Base-by-base conservation (phyloP, 2,329 filamentous ascomycete genomes). In the Phyllosticta citriasiana region DNA sequence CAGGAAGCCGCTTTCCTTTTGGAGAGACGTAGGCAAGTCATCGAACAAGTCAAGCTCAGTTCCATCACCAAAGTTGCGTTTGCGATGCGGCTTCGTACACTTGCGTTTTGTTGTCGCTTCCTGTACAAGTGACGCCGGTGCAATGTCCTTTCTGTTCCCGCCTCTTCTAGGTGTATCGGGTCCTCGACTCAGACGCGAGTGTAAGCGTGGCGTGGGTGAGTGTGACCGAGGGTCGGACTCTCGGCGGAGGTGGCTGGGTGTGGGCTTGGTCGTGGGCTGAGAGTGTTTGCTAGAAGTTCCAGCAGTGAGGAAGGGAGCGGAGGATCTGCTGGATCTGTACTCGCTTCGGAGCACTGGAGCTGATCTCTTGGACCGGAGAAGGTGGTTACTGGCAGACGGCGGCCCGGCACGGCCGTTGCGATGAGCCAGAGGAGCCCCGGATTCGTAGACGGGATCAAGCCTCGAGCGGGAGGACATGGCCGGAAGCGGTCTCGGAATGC, bases 41-140 rank as follows among this genome's bases (percentile, higher is more conserved):
- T 99, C 94, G 71, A 99, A 97, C 2, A 83, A 86, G 67, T 97
- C 93, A 35, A 99, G 80, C 74, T 99, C 94, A 63, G 88, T 88
- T 16, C 94, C 94, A 72, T 97, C 91, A 12, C 94, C 94, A 76
- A 95, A 99, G 68, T 89, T 85, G 54, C 86, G 82, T 63, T 80
- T 79, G 51, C 85, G 81, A 40, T 84, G 80, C 2, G 91, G 91
- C 71, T 87, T 88, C 64, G 84, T 92, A 63, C 96, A 76, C 55
- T 88, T 86, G 66, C 88, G 84, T 78, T 87, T 88, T 6, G 81
- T 76, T 57, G 81, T 78, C 59, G 83, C 81, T 63, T 80, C 76
- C 54, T 77, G 74, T 57, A 78, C 73, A 30, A 82, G 70, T 22
- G 78, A 73, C 59, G 81, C 79, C 27, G 80, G 76, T 57, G 79